Evolutionary conservation across 1,284 basidiomycete species (phyloP).

Genomic region (Gomphus bonarii): DNA sequence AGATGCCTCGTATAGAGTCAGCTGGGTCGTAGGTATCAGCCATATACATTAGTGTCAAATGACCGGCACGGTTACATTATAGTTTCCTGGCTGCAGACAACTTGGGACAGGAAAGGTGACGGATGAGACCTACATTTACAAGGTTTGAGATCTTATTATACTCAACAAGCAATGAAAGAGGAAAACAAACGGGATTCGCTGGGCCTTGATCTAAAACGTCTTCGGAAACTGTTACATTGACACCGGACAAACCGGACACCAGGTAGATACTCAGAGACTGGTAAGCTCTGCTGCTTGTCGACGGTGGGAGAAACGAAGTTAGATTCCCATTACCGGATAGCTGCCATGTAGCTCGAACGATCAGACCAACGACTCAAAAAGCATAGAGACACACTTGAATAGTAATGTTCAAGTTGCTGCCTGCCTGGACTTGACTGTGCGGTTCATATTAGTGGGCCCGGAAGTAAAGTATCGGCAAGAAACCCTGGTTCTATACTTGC

Average conservation of each 20-base stretch:
- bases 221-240: slow-evolving; percentile 37
- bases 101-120: slow-evolving; percentile 32
- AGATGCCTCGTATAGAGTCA: slow-evolving; percentile 39
- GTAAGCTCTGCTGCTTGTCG: slow-evolving; percentile 28
- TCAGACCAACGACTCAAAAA: slow-evolving; percentile 1
- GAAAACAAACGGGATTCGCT: slow-evolving; percentile 12
- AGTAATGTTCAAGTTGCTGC: slow-evolving; percentile 29
- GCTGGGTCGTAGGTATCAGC: slow-evolving; percentile 19
- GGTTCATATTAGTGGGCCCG: neutral
- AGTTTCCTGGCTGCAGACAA: slow-evolving; percentile 34
- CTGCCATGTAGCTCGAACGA: slow-evolving; percentile 20
- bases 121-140: slow-evolving; percentile 29
- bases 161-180: neutral
- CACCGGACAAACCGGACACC: slow-evolving; percentile 29
- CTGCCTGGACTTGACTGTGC: slow-evolving; percentile 22
- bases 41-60: neutral
- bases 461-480: too few species aligned
- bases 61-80: slow-evolving; percentile 30
- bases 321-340: slow-evolving; percentile 35
- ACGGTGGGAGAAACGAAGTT: slow-evolving; percentile 26
- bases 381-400: slow-evolving; percentile 29
- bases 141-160: neutral
- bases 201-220: slow-evolving; percentile 17
- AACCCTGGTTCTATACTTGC: slow-evolving; percentile 23
- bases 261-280: slow-evolving; percentile 38